Evolutionary conservation across 2,329 filamentous ascomycete species (phyloP).

Genomic region (Stenocarpella maydis): DNA sequence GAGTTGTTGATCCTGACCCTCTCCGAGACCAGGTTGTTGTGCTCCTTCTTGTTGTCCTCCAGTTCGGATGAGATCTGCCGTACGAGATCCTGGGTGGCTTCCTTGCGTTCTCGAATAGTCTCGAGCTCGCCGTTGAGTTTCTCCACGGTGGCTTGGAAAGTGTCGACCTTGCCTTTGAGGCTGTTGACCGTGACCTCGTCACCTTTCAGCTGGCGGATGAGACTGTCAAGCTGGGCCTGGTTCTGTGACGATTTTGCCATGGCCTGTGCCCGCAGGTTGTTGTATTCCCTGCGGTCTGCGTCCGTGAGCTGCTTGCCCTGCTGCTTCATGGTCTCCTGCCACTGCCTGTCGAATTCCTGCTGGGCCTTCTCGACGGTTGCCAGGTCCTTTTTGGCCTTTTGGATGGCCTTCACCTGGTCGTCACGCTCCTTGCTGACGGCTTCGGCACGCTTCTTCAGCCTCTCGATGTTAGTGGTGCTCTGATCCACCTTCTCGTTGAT

Average conservation of each 20-base stretch:
- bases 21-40: conserved; percentile 85
- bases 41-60: conserved; percentile 87
- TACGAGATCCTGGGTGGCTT: conserved; percentile 67
- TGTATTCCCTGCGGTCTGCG: conserved; percentile 89
- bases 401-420: conserved; percentile 71
- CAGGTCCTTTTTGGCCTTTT: conserved; percentile 82
- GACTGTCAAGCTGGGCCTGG: conserved; percentile 82
- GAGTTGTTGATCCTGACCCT: conserved; percentile 81
- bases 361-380: conserved; percentile 89
- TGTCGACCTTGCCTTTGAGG: conserved; percentile 87
- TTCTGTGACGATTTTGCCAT: conserved; percentile 83
- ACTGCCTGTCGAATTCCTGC: conserved; percentile 86
- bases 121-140: conserved; percentile 77
- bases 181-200: conserved; percentile 92
- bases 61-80: conserved; percentile 80
- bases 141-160: conserved; percentile 74
- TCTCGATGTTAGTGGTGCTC: conserved; percentile 74
- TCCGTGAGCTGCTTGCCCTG: conserved; percentile 88
- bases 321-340: conserved; percentile 83
- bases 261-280: conserved; percentile 82
- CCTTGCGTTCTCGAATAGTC: conserved; percentile 73
- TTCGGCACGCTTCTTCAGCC: conserved; percentile 72
- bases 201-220: conserved; percentile 88
- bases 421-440: conserved; percentile 80
- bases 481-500: conserved; percentile 92